phyloP scores from a whole-genome alignment of 2,329 filamentous ascomycete species.

The Aspergillus japonicus region DNA sequence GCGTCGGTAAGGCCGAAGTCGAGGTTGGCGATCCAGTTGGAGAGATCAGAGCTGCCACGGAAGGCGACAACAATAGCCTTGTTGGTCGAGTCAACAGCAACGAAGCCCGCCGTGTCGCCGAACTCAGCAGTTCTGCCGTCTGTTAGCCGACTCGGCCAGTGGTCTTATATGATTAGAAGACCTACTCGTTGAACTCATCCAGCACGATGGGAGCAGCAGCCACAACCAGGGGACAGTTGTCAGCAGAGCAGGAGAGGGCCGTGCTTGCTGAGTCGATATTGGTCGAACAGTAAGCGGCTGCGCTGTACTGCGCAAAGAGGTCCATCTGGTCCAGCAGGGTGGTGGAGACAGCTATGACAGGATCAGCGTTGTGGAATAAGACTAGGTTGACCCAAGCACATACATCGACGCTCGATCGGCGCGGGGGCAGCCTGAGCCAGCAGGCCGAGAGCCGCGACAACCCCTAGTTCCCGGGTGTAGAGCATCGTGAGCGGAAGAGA shows the following conservation, averaged over 20 bases:
- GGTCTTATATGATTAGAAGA: no score
- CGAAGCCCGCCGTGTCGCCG: constrained; percentile 47
- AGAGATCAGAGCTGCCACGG: constrained; percentile 31
- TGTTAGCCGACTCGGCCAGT: no score
- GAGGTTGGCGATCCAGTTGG: constrained; percentile 32
- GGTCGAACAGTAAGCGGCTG: constrained; percentile 48
- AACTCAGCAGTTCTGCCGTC: constrained; percentile 6
- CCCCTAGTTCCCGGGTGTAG: background rate
- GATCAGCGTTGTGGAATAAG: background rate
- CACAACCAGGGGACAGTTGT: constrained; percentile 48
- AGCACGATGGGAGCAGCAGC: constrained; percentile 42
- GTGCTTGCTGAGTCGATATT: constrained; percentile 46
- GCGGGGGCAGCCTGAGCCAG: constrained; percentile 8
- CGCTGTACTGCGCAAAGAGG: constrained; percentile 50
- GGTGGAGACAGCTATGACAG: constrained; percentile 2
- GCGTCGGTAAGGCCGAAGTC: constrained; percentile 23
- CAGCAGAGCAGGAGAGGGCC: constrained; percentile 42
- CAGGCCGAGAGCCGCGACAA: background rate
- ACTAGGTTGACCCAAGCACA: background rate
- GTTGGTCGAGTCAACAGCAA: constrained; percentile 48
- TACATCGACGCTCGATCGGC: constrained; percentile 6
- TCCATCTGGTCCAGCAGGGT: constrained; percentile 24
- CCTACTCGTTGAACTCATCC: constrained; percentile 47
- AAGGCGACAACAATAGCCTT: constrained; percentile 35
- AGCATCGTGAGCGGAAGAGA: background rate